Conservation (phyloP, 306 rosid species). For the Herpetospermum pedunculosum region DNA sequence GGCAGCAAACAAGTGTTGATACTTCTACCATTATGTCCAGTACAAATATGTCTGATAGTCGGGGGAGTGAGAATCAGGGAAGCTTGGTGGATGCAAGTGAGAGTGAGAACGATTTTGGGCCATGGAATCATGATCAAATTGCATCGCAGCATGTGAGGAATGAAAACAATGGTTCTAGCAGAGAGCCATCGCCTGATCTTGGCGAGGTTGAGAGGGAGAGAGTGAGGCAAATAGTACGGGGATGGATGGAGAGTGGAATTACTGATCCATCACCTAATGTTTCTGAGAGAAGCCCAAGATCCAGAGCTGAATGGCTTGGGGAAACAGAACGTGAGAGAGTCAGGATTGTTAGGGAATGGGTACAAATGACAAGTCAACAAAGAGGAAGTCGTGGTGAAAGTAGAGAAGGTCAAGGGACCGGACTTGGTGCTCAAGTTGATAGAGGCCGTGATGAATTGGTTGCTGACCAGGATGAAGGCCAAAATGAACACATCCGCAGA, state of each 20-base stretch:
- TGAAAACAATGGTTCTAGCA: constrained; percentile 56
- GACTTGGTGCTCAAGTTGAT: constrained; percentile 35
- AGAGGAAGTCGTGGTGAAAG: constrained; percentile 80
- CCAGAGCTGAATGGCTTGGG: constrained; percentile 95
- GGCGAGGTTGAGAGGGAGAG: constrained; percentile 99
- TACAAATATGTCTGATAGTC: constrained; percentile 55
- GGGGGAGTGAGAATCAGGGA: constrained; percentile 76
- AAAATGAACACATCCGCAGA: constrained; percentile 80
- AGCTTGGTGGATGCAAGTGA: constrained; percentile 86
- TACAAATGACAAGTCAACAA: constrained; percentile 94
- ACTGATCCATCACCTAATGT: constrained; percentile 68
- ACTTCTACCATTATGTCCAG: constrained; percentile 58
- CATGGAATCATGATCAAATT: constrained; percentile 75
- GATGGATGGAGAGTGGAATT: constrained; percentile 99
- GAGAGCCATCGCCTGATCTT: constrained; percentile 99
- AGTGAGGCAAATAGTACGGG: constrained; percentile 90
- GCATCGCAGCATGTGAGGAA: constrained; percentile 41
- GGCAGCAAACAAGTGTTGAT: constrained; percentile 62
- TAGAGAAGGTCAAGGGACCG: constrained; percentile 54
- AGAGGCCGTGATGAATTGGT: constrained; percentile 34
- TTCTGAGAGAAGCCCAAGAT: constrained; percentile 55
- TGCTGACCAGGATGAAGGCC: constrained; percentile 71
- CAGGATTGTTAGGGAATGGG: constrained; percentile 97
- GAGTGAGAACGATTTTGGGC: constrained; percentile 86
- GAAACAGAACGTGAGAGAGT: constrained; percentile 99